Conservation (phyloP, 106 monocot genomes). For the Xerophyta viscosa region DNA sequence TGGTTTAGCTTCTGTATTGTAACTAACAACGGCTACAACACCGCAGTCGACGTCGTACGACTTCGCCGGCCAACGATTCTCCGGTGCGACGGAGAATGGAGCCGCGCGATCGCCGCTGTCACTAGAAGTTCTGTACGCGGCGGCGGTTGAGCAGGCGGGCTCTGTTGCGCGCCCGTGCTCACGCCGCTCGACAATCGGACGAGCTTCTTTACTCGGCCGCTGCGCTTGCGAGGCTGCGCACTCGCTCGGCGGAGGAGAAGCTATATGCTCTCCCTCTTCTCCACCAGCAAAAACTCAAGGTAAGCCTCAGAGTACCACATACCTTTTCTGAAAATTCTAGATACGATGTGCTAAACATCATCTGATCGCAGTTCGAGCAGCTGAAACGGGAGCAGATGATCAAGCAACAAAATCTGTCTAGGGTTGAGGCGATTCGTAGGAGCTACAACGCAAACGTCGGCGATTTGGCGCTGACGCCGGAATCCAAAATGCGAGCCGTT, state of each 20-base stretch:
- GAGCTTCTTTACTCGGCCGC: neutral
- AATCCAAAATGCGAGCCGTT: slow-evolving; percentile 19
- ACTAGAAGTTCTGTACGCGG: too few relatives aligned
- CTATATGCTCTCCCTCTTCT: too few relatives aligned
- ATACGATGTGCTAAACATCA: neutral
- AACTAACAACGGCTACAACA: too few relatives aligned
- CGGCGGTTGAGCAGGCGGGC: slow-evolving; percentile 33
- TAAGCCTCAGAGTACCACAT: neutral
- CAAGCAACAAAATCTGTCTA: too few relatives aligned
- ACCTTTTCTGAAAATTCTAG: neutral
- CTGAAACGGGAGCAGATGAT: slow-evolving; percentile 17
- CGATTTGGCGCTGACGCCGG: neutral
- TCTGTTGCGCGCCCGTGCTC: slow-evolving; percentile 8
- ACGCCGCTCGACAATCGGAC: neutral
- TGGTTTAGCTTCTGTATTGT: too few relatives aligned
- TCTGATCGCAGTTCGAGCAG: slow-evolving; percentile 4
- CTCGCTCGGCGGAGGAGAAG: too few relatives aligned
- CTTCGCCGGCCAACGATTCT: too few relatives aligned
- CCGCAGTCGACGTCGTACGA: too few relatives aligned
- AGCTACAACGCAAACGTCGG: neutral
- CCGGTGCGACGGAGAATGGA: too few relatives aligned
- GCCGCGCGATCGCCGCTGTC: too few relatives aligned
- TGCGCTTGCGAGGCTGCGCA: neutral
- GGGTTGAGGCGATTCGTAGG: slow-evolving; percentile 2
- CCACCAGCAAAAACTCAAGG: too few relatives aligned